phyloP scores from a whole-genome alignment of 306 rosid genomes.

The Casuarina cunninghamiana region DNA sequence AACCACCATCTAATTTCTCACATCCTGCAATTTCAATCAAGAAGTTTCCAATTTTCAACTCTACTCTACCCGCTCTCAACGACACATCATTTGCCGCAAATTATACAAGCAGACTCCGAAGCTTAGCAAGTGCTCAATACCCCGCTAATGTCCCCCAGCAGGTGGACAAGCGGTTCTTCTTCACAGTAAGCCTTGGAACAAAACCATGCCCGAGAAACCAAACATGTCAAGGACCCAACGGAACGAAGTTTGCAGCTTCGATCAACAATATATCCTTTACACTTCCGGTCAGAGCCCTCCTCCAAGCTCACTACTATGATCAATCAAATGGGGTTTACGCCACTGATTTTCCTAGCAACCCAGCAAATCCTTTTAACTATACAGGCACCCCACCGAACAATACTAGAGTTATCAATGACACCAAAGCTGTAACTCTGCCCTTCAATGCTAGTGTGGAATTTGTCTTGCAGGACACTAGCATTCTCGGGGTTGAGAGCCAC shows the following conservation, averaged over 20 bases:
- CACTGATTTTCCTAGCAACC: slow-evolving; percentile 5
- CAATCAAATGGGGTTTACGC: slow-evolving; percentile 3
- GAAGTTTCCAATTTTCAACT: slow-evolving; percentile 15
- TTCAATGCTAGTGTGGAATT: slow-evolving; percentile 18
- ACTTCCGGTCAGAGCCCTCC: slow-evolving; percentile 6
- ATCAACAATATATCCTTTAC: slow-evolving; percentile 19
- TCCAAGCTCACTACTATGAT: slow-evolving; percentile 22
- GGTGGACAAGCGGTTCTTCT: slow-evolving; percentile 18
- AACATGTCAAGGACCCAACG: slow-evolving; percentile 20
- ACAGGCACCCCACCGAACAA: slow-evolving; percentile 15
- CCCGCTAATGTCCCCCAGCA: slow-evolving; percentile 12
- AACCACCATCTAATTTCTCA: neutral
- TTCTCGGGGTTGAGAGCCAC: slow-evolving; percentile 22
- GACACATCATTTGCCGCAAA: slow-evolving; percentile 20
- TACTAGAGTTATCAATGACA: slow-evolving; percentile 14
- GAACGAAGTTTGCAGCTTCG: slow-evolving; percentile 15
- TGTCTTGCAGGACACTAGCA: slow-evolving; percentile 23
- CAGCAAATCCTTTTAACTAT: slow-evolving; percentile 3
- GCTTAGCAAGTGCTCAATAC: slow-evolving; percentile 21
- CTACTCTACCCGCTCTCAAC: slow-evolving; percentile 9
- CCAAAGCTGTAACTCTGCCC: slow-evolving; percentile 13
- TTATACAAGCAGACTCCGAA: slow-evolving; percentile 6
- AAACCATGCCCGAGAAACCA: slow-evolving; percentile 16
- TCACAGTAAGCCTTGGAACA: slow-evolving; percentile 20
- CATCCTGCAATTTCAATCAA: neutral